phyloP scores from a whole-genome alignment of 768 basidiomycete genomes.

The Hypholoma sublateritium region DNA sequence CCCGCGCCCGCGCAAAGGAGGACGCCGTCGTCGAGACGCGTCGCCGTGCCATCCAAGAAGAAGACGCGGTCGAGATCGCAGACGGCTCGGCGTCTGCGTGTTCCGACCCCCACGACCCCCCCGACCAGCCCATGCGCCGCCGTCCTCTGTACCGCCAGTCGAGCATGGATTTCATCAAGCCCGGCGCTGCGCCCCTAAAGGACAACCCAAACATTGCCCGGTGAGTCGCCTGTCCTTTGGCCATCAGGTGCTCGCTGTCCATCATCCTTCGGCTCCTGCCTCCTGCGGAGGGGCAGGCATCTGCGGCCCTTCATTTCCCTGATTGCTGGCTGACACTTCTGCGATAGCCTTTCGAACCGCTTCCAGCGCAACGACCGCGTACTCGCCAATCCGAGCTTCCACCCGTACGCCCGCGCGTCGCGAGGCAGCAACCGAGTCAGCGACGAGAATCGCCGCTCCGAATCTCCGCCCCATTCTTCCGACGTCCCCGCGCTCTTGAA shows the following conservation, averaged over 20 bases:
- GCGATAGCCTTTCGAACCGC: constrained; percentile 59
- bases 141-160: constrained; percentile 77
- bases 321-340: constrained; percentile 1
- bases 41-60: constrained; percentile 47
- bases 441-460: constrained; percentile 28
- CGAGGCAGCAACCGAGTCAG: constrained; percentile 21
- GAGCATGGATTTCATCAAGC: constrained; percentile 83
- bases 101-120: constrained; percentile 23
- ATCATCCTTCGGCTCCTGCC: not conserved
- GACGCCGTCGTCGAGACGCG: constrained; percentile 33
- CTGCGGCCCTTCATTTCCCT: constrained; percentile 1
- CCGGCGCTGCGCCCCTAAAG: constrained; percentile 44
- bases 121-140: constrained; percentile 29
- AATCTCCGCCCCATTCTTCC: constrained; percentile 39
- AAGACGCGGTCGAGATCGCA: constrained; percentile 36
- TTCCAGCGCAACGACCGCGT: constrained; percentile 64
- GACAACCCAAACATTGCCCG: constrained; percentile 58
- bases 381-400: constrained; percentile 49
- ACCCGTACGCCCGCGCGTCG: constrained; percentile 55
- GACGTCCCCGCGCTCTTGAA: constrained; percentile 44
- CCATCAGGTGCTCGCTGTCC: not conserved
- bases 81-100: constrained; percentile 20
- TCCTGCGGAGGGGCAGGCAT: not conserved
- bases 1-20: constrained; percentile 64
- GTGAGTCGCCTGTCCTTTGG: no score